Conservation (phyloP, 2,329 filamentous ascomycete genomes). For the Macrophomina tecta region DNA sequence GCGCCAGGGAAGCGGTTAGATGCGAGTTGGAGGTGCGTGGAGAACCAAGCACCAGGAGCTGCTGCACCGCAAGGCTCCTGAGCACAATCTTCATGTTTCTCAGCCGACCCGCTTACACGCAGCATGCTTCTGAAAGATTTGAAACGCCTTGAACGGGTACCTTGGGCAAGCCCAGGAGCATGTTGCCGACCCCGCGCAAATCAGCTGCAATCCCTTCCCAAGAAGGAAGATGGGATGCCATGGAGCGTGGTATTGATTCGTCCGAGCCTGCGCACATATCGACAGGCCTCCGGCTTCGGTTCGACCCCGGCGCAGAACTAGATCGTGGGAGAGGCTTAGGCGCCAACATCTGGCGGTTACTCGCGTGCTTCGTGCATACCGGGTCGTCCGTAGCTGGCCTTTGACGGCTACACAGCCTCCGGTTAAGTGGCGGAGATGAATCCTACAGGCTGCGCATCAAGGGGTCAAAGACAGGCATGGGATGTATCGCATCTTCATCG, state of each 20-base stretch:
- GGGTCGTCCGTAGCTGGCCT: slow-evolving; percentile 10
- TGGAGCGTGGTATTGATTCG: slow-evolving; percentile 13
- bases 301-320: slow-evolving; percentile 6
- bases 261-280: not conserved
- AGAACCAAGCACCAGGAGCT: not conserved
- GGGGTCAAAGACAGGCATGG: not conserved
- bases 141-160: slow-evolving; percentile 6
- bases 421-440: slow-evolving; percentile 5
- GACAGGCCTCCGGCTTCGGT: not conserved
- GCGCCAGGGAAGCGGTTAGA: not conserved
- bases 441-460: slow-evolving; percentile 17
- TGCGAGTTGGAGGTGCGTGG: not conserved
- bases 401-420: slow-evolving; percentile 5
- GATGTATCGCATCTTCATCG: slow-evolving; percentile 18
- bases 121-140: slow-evolving; percentile 14
- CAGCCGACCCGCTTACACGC: not conserved
- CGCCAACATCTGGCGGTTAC: not conserved
- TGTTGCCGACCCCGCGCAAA: not conserved
- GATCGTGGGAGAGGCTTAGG: not conserved
- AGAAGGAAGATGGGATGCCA: slow-evolving; percentile 6
- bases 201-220: slow-evolving; percentile 12
- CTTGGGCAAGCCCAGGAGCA: not conserved
- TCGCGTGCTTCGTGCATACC: slow-evolving; percentile 7
- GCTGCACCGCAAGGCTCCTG: slow-evolving; percentile 8
- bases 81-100: slow-evolving; percentile 1